Conservation (phyloP, 2,329 filamentous ascomycete genomes). For the Geoglossum cookeanum region DNA sequence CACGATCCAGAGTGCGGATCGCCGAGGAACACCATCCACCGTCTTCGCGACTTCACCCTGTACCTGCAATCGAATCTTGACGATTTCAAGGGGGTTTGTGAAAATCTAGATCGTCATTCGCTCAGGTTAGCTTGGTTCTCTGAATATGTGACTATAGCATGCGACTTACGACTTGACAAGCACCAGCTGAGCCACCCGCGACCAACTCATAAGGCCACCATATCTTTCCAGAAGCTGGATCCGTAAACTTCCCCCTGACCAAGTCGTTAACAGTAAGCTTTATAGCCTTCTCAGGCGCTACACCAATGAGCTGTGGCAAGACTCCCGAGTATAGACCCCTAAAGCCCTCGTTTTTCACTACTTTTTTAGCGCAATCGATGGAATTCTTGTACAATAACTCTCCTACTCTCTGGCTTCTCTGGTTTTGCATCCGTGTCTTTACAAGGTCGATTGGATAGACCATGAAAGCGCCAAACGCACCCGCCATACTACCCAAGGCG, state of each 20-base stretch:
- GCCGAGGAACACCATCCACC: slow-evolving; percentile 61
- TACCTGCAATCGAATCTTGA: slow-evolving; percentile 95
- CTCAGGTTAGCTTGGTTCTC: not conserved
- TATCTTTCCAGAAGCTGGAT: slow-evolving; percentile 56
- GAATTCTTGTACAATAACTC: slow-evolving; percentile 94
- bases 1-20: slow-evolving; percentile 95
- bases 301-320: slow-evolving; percentile 83
- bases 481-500: slow-evolving; percentile 68
- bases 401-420: slow-evolving; percentile 64
- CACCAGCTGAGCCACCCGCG: slow-evolving; percentile 77
- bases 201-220: slow-evolving; percentile 53
- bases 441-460: slow-evolving; percentile 97
- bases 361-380: slow-evolving; percentile 83
- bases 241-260: slow-evolving; percentile 56
- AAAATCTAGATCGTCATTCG: slow-evolving; percentile 46
- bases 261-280: slow-evolving; percentile 97
- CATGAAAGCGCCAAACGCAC: slow-evolving; percentile 97
- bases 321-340: slow-evolving; percentile 86
- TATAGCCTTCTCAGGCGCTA: slow-evolving; percentile 98
- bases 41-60: slow-evolving; percentile 90
- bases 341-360: slow-evolving; percentile 81
- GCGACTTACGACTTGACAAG: slow-evolving; percentile 79
- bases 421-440: slow-evolving; percentile 97
- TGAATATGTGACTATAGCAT: not conserved
- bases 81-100: slow-evolving; percentile 94